Evolutionary conservation across 2,329 filamentous ascomycete genomes (phyloP).

Genomic region (Shiraia sp.): DNA sequence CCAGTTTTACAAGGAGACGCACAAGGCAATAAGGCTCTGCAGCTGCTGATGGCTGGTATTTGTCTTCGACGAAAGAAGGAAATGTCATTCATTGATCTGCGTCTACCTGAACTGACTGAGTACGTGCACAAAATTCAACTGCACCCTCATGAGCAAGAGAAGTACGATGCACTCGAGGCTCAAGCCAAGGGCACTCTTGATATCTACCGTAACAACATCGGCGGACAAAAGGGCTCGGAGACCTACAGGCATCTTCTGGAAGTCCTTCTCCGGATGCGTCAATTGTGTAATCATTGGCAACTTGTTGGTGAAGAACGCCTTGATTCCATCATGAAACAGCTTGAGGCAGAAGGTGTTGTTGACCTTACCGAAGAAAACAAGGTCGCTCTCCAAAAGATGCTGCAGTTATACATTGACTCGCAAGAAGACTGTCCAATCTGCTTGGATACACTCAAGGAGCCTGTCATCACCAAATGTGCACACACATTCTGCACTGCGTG

Average conservation of each 20-base stretch:
- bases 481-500: slow-evolving; percentile 78
- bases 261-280: slow-evolving; percentile 78
- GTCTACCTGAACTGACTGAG: slow-evolving; percentile 75
- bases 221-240: slow-evolving; percentile 48
- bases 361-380: slow-evolving; percentile 73
- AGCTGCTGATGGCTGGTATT: slow-evolving; percentile 77
- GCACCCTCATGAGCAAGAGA: slow-evolving; percentile 71
- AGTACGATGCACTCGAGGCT: slow-evolving; percentile 71
- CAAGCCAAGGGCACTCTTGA: slow-evolving; percentile 75
- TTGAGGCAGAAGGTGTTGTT: slow-evolving; percentile 70
- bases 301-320: slow-evolving; percentile 73
- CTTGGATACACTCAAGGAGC: slow-evolving; percentile 69
- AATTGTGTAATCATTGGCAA: slow-evolving; percentile 88
- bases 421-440: slow-evolving; percentile 86
- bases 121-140: slow-evolving; percentile 78
- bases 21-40: slow-evolving; percentile 66
- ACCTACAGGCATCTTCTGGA: slow-evolving; percentile 77
- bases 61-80: slow-evolving; percentile 83
- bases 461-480: slow-evolving; percentile 83
- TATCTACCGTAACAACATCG: slow-evolving; percentile 56
- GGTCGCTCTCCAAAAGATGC: slow-evolving; percentile 71
- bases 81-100: slow-evolving; percentile 84
- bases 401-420: slow-evolving; percentile 76
- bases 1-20: slow-evolving; percentile 64
- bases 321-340: slow-evolving; percentile 69